These are phyloP conservation scores for Hanseniaspora osmophila DNA, from an alignment of 805 yeast species.

Conservation along the genomic window DNA sequence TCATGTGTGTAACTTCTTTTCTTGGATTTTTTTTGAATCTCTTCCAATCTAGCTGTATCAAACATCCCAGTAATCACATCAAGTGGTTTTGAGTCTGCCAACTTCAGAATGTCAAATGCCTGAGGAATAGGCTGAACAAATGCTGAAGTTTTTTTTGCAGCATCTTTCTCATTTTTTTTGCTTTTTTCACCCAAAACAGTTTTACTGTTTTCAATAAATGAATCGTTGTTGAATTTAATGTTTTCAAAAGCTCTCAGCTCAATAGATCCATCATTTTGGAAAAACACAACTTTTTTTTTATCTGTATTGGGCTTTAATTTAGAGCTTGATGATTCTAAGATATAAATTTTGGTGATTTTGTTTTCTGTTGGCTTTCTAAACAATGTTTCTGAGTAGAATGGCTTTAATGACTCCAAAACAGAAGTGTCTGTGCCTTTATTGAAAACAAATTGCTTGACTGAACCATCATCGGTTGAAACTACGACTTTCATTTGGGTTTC, in stretches of 20 bases:
- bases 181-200: background rate
- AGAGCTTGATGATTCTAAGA: background rate
- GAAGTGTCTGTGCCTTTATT: conserved; percentile 70
- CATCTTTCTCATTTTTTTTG: background rate
- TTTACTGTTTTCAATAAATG: background rate
- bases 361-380: background rate
- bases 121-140: conserved; percentile 5
- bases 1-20: conserved; percentile 23
- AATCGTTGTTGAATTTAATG: background rate
- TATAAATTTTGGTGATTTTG: background rate
- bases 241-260: conserved; percentile 19
- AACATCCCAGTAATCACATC: conserved; percentile 12
- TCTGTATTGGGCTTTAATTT: background rate
- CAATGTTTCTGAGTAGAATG: conserved; percentile 28
- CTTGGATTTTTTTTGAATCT: conserved; percentile 14
- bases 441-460: conserved; percentile 50
- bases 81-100: background rate
- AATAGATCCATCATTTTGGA: conserved; percentile 27
- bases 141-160: too few species aligned
- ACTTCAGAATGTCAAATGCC: background rate
- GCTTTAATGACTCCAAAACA: conserved; percentile 48
- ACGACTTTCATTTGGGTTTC: conserved; percentile 39
- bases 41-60: conserved; percentile 13
- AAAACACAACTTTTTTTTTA: background rate
- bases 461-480: conserved; percentile 55